phyloP scores from a whole-genome alignment of 2,329 filamentous ascomycete species.

The Cladosporium sp. region DNA sequence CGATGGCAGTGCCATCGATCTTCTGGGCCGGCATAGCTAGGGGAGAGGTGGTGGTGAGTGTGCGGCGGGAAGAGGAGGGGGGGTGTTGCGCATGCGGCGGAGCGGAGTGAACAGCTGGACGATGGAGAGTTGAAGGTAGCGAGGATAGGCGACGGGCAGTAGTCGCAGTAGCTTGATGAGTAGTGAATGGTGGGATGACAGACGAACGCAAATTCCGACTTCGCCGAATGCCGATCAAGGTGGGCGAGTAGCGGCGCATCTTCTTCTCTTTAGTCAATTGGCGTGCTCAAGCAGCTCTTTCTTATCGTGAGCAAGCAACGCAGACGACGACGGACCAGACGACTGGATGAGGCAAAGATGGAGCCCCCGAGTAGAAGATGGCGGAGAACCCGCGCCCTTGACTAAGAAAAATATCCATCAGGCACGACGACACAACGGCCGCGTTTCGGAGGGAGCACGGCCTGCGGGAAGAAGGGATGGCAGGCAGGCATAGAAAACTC shows the following conservation, averaged over 20 bases:
- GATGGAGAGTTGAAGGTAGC: conserved; percentile 7
- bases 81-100: conserved; percentile 22
- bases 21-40: conserved; percentile 78
- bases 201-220: conserved; percentile 14
- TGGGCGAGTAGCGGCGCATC: conserved; percentile 6
- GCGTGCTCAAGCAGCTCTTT: not conserved
- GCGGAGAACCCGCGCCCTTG: conserved; percentile 2
- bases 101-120: conserved; percentile 8
- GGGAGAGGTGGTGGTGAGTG: conserved; percentile 54
- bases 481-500: conserved; percentile 1
- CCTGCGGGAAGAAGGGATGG: not conserved
- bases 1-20: conserved; percentile 95
- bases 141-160: conserved; percentile 1
- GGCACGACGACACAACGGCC: not conserved
- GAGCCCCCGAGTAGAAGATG: not conserved
- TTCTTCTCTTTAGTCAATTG: not conserved
- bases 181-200: conserved; percentile 8
- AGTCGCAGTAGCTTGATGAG: not conserved
- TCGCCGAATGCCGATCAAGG: conserved; percentile 17
- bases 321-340: not conserved
- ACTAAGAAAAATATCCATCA: conserved; percentile 2
- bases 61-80: conserved; percentile 20
- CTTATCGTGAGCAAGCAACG: not conserved
- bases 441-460: conserved; percentile 4
- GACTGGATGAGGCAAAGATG: conserved; percentile 13